Evolutionary conservation across 2,329 filamentous ascomycete species (phyloP).

Genomic region (Remersonia thermophila): DNA sequence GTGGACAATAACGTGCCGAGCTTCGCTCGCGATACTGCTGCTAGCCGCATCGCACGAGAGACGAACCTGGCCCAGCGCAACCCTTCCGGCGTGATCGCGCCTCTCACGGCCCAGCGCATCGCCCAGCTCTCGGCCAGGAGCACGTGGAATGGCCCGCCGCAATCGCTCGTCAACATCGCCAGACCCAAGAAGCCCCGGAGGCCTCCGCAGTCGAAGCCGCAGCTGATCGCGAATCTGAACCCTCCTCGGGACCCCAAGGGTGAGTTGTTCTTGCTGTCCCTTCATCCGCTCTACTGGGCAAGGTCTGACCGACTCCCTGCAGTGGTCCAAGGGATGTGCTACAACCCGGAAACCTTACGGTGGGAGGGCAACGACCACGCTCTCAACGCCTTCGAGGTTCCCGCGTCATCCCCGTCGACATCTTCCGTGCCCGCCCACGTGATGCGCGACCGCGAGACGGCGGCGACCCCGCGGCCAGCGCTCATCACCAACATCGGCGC

Average conservation of each 20-base stretch:
- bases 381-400: constrained; percentile 62
- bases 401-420: constrained; percentile 42
- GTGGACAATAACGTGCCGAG: constrained; percentile 43
- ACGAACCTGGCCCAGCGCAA: constrained; percentile 48
- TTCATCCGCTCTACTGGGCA: neutral
- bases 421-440: constrained; percentile 31
- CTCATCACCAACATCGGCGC: constrained; percentile 84
- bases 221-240: constrained; percentile 76
- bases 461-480: constrained; percentile 50
- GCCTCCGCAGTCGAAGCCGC: constrained; percentile 57
- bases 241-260: constrained; percentile 66
- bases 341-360: constrained; percentile 72
- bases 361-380: constrained; percentile 97
- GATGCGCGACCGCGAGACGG: constrained; percentile 29
- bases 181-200: constrained; percentile 46
- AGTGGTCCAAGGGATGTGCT: constrained; percentile 92
- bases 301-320: constrained; percentile 7
- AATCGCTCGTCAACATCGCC: too few relatives aligned
- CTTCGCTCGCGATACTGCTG: constrained; percentile 53
- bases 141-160: constrained; percentile 32
- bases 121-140: constrained; percentile 39
- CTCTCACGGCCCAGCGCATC: constrained; percentile 43
- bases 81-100: constrained; percentile 41
- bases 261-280: constrained; percentile 33
- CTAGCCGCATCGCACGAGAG: constrained; percentile 53